Evolutionary conservation across 1,139 yeast genomes (phyloP), one percentile per base, ranked within the genome.

Genomic region (Hanseniaspora uvarum): DNA sequence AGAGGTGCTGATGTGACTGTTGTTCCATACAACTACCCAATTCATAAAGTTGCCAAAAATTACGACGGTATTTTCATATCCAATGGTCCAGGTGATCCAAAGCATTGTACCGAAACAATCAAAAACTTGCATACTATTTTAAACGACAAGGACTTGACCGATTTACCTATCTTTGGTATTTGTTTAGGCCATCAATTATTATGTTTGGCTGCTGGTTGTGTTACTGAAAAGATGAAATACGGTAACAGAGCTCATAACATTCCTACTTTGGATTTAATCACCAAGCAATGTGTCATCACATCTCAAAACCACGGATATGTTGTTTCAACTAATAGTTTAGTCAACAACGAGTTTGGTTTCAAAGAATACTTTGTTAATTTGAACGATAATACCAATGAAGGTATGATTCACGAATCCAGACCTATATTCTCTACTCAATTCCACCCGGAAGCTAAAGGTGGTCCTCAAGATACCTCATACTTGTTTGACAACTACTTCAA

Each of bases 381-480:
- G 72, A 92, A 92, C 68, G 98, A 92, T 70, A 83, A 86, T 69
- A 86, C 95, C 54, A 92, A 92, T 68, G 98, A 92, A 72, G 98
- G 98, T 63, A 88, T 92, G 95, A 83, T 81, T 63, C 97, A 92
- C 70, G 77, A 75, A 59, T 67, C 79, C 44, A 83, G 79, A 67
- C 98, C 98, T 52, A 84, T 89, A 56, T 92, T 89, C 72, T 87
- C 96, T 31, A 87, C 95, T 3, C 98, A 92, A 70, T 92, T 92
- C 78, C 98, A 92, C 68, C 98, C 98, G 47, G 98, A 92, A 71
- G 98, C 98, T 58, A 92, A 89, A 74, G 98, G 98, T 62, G 98
- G 98, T 62, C 98, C 98, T 56, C 76, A 84, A 63, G 98, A 92
- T 70, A 85, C 96, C 19, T 77, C 86, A 5, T 86, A 81, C 70